These are phyloP conservation scores for Krasilnikovozyma curviuscula DNA, from an alignment of 768 basidiomycete species.

Conservation along the genomic window DNA sequence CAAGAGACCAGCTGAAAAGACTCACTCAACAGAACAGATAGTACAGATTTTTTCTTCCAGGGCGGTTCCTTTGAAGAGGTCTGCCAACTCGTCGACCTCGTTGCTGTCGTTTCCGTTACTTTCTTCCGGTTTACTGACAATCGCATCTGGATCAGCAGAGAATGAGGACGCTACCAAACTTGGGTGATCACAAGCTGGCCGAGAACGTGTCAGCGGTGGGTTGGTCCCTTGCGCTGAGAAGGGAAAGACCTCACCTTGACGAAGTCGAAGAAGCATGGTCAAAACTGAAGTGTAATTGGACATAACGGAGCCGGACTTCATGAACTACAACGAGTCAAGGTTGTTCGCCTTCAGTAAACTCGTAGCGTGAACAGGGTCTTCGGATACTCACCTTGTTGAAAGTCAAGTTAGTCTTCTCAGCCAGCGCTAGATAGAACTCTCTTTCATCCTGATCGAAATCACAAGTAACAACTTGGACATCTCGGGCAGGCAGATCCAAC, in stretches of 20 bases:
- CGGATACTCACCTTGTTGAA: slow-evolving; percentile 41
- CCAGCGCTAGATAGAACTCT: slow-evolving; percentile 56
- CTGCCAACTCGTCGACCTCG: slow-evolving; percentile 48
- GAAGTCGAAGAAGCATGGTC: slow-evolving; percentile 42
- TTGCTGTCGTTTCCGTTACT: slow-evolving; percentile 43
- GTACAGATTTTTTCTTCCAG: slow-evolving; percentile 49
- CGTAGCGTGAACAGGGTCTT: background rate
- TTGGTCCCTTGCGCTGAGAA: background rate
- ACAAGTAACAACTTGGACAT: slow-evolving; percentile 52
- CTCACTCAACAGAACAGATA: slow-evolving; percentile 54
- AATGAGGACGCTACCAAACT: slow-evolving; percentile 50
- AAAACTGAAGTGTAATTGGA: slow-evolving; percentile 28
- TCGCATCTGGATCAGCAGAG: slow-evolving; percentile 46
- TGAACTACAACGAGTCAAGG: slow-evolving; percentile 14
- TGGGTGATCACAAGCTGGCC: slow-evolving; percentile 73
- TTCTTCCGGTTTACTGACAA: slow-evolving; percentile 46
- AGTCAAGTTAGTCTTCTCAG: slow-evolving; percentile 33
- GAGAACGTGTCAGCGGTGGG: background rate
- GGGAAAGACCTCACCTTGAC: slow-evolving; percentile 48
- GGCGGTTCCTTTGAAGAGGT: slow-evolving; percentile 48
- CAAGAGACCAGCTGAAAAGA: no score
- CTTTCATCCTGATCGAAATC: slow-evolving; percentile 56
- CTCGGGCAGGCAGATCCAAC: slow-evolving; percentile 57
- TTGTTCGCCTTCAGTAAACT: slow-evolving; percentile 33
- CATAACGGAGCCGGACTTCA: slow-evolving; percentile 22